Evolutionary conservation across 495 filamentous ascomycete species (phyloP).

Genomic region (Lasiosphaeria ovina): DNA sequence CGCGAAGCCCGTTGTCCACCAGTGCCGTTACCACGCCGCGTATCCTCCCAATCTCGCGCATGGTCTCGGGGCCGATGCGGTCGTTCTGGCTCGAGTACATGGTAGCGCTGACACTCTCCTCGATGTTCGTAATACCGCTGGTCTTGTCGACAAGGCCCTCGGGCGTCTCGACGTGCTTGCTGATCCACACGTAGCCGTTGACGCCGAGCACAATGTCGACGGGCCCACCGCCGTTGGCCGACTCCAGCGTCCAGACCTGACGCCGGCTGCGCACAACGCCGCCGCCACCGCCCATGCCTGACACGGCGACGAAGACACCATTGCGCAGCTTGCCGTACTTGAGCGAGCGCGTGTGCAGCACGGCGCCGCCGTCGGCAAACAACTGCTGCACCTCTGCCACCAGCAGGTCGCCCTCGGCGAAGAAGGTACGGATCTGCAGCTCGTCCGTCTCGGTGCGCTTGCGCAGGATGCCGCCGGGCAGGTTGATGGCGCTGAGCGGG

Average conservation of each 20-base stretch:
- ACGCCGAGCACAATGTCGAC: conserved; percentile 89
- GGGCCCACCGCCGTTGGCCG: conserved; percentile 62
- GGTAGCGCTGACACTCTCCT: conserved; percentile 66
- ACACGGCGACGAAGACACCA: conserved; percentile 79
- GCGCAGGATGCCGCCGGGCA: conserved; percentile 89
- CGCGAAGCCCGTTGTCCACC: conserved; percentile 73
- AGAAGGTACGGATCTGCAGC: conserved; percentile 90
- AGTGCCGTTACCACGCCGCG: conserved; percentile 75
- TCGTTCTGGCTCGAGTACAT: conserved; percentile 94
- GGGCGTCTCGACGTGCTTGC: conserved; percentile 64
- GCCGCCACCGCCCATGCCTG: conserved; percentile 73
- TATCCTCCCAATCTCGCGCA: conserved; percentile 83
- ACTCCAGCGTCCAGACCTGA: conserved; percentile 81
- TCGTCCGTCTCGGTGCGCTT: conserved; percentile 92
- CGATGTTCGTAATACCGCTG: conserved; percentile 69
- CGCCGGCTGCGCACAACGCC: conserved; percentile 77
- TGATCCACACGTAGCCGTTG: conserved; percentile 94
- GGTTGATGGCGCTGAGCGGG: conserved; percentile 83
- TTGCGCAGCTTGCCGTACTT: conserved; percentile 95
- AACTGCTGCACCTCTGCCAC: conserved; percentile 89
- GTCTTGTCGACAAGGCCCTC: conserved; percentile 42
- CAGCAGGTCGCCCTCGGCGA: conserved; percentile 84
- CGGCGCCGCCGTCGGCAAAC: conserved; percentile 75
- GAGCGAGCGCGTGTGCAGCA: conserved; percentile 81
- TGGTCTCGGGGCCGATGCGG: conserved; percentile 66